Evolutionary conservation across 768 basidiomycete genomes (phyloP).

Genomic region (Trametes villosa): DNA sequence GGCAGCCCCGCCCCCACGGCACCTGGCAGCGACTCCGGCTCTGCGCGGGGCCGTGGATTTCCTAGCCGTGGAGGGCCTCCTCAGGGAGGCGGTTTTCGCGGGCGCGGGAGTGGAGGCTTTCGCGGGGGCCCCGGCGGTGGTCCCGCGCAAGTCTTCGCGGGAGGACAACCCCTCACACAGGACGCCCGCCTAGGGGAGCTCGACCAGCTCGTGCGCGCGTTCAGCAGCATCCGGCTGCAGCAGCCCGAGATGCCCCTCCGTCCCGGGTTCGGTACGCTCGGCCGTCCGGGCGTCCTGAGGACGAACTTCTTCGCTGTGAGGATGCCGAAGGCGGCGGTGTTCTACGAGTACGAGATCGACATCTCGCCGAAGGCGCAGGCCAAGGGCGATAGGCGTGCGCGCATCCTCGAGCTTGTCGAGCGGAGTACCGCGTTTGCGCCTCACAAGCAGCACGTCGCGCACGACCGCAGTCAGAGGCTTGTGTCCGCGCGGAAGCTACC

Average conservation of each 20-base stretch:
- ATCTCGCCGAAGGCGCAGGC: conserved; percentile 53
- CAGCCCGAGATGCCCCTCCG: conserved; percentile 47
- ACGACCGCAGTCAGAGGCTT: conserved; percentile 49
- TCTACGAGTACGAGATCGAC: conserved; percentile 62
- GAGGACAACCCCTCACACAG: conserved; percentile 5
- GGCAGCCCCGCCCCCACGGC: conserved; percentile 12
- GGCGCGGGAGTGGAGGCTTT: conserved; percentile 7
- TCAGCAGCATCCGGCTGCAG: conserved; percentile 34
- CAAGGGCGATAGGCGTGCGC: conserved; percentile 44
- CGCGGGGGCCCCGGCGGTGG: conserved; percentile 17
- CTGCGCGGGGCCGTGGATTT: neutral
- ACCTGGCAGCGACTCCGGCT: neutral
- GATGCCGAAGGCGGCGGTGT: conserved; percentile 44
- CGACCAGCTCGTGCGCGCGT: conserved; percentile 32
- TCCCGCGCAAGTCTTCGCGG: conserved; percentile 21
- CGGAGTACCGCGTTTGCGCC: conserved; percentile 39
- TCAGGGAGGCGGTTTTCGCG: neutral
- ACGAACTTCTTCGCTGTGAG: conserved; percentile 67
- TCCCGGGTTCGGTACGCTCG: conserved; percentile 59
- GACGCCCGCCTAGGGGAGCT: conserved; percentile 18
- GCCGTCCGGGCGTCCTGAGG: conserved; percentile 52
- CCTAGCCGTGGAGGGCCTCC: neutral
- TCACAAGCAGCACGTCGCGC: conserved; percentile 51
- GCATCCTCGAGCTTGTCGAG: conserved; percentile 63
- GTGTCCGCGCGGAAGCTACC: conserved; percentile 45